These are phyloP conservation scores for Endocalyx cinctus DNA, from an alignment of 2,329 filamentous ascomycete genomes.

Conservation along the genomic window DNA sequence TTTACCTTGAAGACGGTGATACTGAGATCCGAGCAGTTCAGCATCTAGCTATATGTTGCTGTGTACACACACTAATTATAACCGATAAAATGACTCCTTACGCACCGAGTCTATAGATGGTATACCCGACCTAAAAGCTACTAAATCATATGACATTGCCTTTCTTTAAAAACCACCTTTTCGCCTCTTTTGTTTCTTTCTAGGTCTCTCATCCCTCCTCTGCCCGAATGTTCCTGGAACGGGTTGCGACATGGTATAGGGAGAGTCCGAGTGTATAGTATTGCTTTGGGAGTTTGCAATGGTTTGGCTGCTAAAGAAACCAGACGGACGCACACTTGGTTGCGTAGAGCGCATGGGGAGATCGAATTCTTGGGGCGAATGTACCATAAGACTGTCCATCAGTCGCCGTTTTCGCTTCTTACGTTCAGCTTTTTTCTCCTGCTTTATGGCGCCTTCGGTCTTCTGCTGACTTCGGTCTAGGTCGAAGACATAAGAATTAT, in stretches of 20 bases:
- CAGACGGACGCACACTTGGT: too few species aligned
- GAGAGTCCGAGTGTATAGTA: slow-evolving; percentile 16
- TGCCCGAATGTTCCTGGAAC: slow-evolving; percentile 22
- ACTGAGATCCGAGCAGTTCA: too few species aligned
- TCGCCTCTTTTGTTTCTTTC: slow-evolving; percentile 25
- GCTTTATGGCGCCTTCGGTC: slow-evolving; percentile 19
- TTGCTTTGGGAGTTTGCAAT: slow-evolving; percentile 18
- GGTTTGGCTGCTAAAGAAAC: slow-evolving; percentile 20
- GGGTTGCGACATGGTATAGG: slow-evolving; percentile 28
- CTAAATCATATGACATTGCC: too few species aligned
- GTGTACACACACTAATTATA: too few species aligned
- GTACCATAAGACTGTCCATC: slow-evolving; percentile 23
- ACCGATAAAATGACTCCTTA: too few species aligned
- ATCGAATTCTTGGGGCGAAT: slow-evolving; percentile 23
- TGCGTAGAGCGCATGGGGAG: too few species aligned
- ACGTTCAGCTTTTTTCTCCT: slow-evolving; percentile 20
- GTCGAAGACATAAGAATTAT: slow-evolving; percentile 23
- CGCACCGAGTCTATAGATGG: too few species aligned
- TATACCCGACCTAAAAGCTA: too few species aligned
- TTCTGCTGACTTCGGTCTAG: slow-evolving; percentile 22
- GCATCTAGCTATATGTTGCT: too few species aligned
- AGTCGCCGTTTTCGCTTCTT: slow-evolving; percentile 26
- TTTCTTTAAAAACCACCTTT: slow-evolving; percentile 23
- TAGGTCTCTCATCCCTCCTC: slow-evolving; percentile 19
- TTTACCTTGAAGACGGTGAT: too few species aligned